A percentile compares a stretch with the other conserved stretches of the same genome.
phyloP scores from a whole-genome alignment of 2,329 filamentous ascomycete genomes.

The Juglanconis oblonga region DNA sequence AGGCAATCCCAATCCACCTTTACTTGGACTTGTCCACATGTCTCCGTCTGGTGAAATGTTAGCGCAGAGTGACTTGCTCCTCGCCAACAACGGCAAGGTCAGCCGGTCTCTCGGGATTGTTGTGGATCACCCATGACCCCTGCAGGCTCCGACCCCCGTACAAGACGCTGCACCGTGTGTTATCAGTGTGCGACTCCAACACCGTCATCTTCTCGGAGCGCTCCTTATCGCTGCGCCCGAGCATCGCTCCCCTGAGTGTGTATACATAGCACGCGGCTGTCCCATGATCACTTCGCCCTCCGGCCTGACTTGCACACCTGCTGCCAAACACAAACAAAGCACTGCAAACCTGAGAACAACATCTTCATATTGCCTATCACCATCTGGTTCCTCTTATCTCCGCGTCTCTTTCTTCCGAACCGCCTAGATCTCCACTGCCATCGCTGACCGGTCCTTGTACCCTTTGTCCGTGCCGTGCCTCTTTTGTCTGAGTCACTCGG shows the following conservation, averaged over 20 bases:
- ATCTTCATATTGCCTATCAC: not conserved
- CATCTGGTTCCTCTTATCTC: not conserved
- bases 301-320: not conserved
- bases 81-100: not conserved
- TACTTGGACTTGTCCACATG: too few species aligned
- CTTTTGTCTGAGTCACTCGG: slow-evolving; percentile 20
- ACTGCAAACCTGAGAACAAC: not conserved
- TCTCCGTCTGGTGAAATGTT: too few species aligned
- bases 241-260: not conserved
- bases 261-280: not conserved
- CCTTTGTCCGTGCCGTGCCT: slow-evolving; percentile 11
- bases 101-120: not conserved
- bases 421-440: not conserved
- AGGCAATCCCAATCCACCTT: too few species aligned
- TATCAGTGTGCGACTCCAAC: not conserved
- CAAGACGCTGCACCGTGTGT: not conserved
- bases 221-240: not conserved
- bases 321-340: slow-evolving; percentile 1
- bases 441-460: slow-evolving; percentile 13
- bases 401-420: not conserved
- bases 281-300: not conserved
- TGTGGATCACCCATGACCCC: not conserved
- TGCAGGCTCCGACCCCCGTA: not conserved
- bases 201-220: not conserved
- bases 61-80: too few species aligned